Base-by-base conservation (phyloP, 306 rosid genomes). In the Citrullus colocynthis region DNA sequence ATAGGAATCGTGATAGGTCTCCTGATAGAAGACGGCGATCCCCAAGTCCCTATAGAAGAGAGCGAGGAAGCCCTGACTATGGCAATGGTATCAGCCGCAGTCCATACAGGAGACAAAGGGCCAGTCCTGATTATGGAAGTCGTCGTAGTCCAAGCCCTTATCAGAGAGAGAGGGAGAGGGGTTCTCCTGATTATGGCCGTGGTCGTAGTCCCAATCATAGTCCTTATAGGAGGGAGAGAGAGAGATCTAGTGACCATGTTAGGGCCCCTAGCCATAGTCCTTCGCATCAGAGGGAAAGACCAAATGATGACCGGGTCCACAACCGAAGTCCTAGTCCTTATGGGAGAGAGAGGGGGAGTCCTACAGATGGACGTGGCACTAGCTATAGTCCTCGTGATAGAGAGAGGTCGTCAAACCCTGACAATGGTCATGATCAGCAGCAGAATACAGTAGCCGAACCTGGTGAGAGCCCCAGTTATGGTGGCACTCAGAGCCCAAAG, bases 1-100 rank as follows among this genome's bases (percentile, higher is more conserved):
- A 88, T 48, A 90, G 96, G 86, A 82, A 88, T 62, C 91, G 82
- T 59, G 97, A 88, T 80, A 89, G 87, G 59, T 87, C 87, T 36
- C 88, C 81, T 5, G 96, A 92, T 74, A 88, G 93, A 81, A 95
- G 96, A 80, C 88, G 93, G 61, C 92, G 96, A 52, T 96, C 99
- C 59, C 94, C 90, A 37, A 96, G 96, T 82, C 99, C 99, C 34
- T 91, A 86, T 84, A 85, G 78, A 76, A 84, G 93, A 81, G 99
- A 91, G 87, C 86, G 98, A 82, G 99, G 89, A 21, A 96, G 99
- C 84, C 99, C 99, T 78, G 98, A 96, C 85, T 93, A 96, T 84
- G 99, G 99, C n/a, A 96, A 86, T 78, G 99, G 91, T 9, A 17
- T 92, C 61, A 88, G 84, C 80, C 87, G 83, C 9, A 76, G 92